A percentile compares a stretch with the other conserved stretches of the same genome.
phyloP scores from a whole-genome alignment of 1,284 basidiomycete genomes.

The Amylostereum chailletii region DNA sequence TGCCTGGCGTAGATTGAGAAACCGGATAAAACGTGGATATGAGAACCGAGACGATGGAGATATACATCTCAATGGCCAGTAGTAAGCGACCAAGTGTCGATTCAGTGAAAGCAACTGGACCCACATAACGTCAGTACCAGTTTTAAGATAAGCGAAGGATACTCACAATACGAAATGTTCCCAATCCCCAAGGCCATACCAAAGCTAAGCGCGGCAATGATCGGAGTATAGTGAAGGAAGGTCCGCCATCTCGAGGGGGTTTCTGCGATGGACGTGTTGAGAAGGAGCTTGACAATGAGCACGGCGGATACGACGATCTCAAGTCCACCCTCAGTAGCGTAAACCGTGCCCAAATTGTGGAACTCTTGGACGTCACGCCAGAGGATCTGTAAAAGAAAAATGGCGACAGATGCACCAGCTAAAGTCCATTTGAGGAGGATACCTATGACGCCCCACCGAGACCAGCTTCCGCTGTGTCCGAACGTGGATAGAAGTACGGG shows the following conservation, averaged over 20 bases:
- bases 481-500: conserved; percentile 10
- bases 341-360: conserved; percentile 38
- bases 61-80: conserved; percentile 57
- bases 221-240: conserved; percentile 39
- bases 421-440: conserved; percentile 41
- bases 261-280: conserved; percentile 43
- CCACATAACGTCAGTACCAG: conserved; percentile 8
- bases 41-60: conserved; percentile 49
- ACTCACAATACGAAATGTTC: conserved; percentile 53
- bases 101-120: conserved; percentile 58
- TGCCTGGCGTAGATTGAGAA: conserved; percentile 10
- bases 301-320: conserved; percentile 49
- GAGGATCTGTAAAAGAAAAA: conserved; percentile 49
- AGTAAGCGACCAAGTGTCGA: conserved; percentile 62
- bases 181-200: conserved; percentile 47
- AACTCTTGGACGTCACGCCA: conserved; percentile 48
- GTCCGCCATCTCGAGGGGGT: conserved; percentile 33
- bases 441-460: conserved; percentile 50
- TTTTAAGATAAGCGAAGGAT: conserved; percentile 5
- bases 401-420: conserved; percentile 32
- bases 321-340: conserved; percentile 46
- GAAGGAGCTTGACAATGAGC: conserved; percentile 53
- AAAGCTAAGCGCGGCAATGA: conserved; percentile 44
- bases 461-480: conserved; percentile 53
- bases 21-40: conserved; percentile 37